A percentile compares a stretch with the other conserved stretches of the same genome.
These are phyloP conservation scores for Groenewaldozyma tartarivorans DNA, from an alignment of 805 yeast species.

Conservation along the genomic window DNA sequence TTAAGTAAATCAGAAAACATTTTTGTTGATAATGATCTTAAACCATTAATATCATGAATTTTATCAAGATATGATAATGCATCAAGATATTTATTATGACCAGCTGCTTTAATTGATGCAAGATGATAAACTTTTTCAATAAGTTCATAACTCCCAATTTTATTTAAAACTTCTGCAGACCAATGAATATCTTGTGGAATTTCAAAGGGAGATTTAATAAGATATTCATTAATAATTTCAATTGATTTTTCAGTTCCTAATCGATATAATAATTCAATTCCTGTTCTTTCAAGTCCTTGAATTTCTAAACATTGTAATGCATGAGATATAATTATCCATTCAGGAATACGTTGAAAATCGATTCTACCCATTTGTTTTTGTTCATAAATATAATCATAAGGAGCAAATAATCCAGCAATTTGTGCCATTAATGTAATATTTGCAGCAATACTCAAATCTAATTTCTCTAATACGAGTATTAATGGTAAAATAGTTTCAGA, in stretches of 20 bases:
- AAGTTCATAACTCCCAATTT: too few species aligned
- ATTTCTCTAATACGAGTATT: neutral
- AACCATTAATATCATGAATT: slow-evolving; percentile 14
- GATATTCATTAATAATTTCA: neutral
- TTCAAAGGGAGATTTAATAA: neutral
- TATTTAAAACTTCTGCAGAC: too few species aligned
- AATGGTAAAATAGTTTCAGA: neutral
- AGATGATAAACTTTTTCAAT: too few species aligned
- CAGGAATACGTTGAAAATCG: slow-evolving; percentile 3
- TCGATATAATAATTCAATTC: slow-evolving; percentile 18
- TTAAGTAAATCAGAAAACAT: slow-evolving; percentile 20
- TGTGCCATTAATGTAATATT: neutral
- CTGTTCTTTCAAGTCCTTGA: slow-evolving; percentile 16
- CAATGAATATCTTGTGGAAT: too few species aligned
- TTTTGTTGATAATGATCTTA: slow-evolving; percentile 19
- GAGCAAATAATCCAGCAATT: neutral
- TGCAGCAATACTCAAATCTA: neutral
- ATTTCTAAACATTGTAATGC: slow-evolving; percentile 18
- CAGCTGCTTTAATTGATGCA: neutral
- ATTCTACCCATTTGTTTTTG: neutral
- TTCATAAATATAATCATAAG: neutral
- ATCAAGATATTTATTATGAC: slow-evolving; percentile 8
- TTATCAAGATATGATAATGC: slow-evolving; percentile 21
- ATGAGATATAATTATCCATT: slow-evolving; percentile 19
- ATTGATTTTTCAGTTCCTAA: neutral